Conservation (phyloP, 257 asterid species). For the Forsythia suspensa region DNA sequence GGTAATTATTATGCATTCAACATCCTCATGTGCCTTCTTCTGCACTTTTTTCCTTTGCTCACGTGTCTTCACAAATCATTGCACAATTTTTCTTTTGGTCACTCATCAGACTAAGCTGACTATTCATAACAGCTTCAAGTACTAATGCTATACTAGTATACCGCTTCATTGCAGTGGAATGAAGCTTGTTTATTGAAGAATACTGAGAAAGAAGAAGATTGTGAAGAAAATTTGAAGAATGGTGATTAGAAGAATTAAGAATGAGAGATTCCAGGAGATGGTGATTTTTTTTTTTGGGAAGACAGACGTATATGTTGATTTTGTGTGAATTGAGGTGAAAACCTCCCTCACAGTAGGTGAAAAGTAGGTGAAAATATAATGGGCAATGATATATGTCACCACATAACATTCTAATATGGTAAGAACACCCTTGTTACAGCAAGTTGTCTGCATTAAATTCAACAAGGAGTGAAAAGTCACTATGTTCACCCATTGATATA, state of each 20-base stretch:
- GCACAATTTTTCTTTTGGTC: background rate
- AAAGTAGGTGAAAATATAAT: too few species aligned
- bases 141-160: background rate
- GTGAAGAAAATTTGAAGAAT: too few species aligned
- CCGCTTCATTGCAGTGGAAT: too few species aligned
- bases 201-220: too few species aligned
- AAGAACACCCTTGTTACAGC: background rate
- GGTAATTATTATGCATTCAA: background rate
- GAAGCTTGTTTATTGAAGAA: too few species aligned
- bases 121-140: background rate
- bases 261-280: too few species aligned
- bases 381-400: too few species aligned
- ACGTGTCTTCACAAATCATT: constrained; percentile 3
- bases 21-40: background rate
- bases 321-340: too few species aligned
- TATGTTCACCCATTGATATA: background rate
- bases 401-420: background rate
- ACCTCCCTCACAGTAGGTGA: too few species aligned
- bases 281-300: too few species aligned
- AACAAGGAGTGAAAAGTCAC: background rate
- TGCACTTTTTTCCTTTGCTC: background rate
- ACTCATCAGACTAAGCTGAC: background rate
- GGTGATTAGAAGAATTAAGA: too few species aligned
- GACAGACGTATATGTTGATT: too few species aligned
- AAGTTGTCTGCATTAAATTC: background rate